Evolutionary conservation across 192 early-diverging fungal species (phyloP).

Genomic region (Kappamyces sp.): DNA sequence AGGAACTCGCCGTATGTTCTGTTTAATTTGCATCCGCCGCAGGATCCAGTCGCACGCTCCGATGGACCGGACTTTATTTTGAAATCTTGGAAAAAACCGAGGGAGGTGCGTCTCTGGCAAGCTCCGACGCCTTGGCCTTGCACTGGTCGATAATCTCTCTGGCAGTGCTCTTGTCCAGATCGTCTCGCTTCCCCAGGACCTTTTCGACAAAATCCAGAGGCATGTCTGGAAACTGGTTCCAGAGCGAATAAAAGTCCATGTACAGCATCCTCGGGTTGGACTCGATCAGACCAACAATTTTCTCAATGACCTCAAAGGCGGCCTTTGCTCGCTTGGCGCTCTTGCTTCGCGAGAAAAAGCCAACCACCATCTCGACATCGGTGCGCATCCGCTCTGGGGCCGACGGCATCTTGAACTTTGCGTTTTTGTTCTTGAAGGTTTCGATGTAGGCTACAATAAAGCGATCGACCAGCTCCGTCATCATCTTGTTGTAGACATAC

Average conservation of each 20-base stretch:
- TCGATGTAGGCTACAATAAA: constrained; percentile 84
- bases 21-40: too few relatives aligned
- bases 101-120: constrained; percentile 15
- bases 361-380: constrained; percentile 67
- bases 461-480: constrained; percentile 80
- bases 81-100: constrained; percentile 31
- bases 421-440: constrained; percentile 69
- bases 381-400: constrained; percentile 64
- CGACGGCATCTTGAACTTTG: constrained; percentile 64
- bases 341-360: constrained; percentile 75
- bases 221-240: constrained; percentile 86
- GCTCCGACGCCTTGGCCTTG: constrained; percentile 57
- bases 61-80: constrained; percentile 20
- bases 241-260: constrained; percentile 86
- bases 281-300: constrained; percentile 74
- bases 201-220: constrained; percentile 91
- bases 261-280: constrained; percentile 77
- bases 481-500: constrained; percentile 81
- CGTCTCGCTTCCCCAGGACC: constrained; percentile 79
- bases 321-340: constrained; percentile 63
- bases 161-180: constrained; percentile 77
- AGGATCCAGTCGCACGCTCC: too few relatives aligned
- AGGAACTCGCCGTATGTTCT: too few relatives aligned
- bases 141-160: constrained; percentile 85
- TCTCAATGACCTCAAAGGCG: constrained; percentile 76